A percentile compares a stretch with the other conserved stretches of the same genome.
phyloP scores from a whole-genome alignment of 2,329 filamentous ascomycete species.

The Dichotomopilus funicola region DNA sequence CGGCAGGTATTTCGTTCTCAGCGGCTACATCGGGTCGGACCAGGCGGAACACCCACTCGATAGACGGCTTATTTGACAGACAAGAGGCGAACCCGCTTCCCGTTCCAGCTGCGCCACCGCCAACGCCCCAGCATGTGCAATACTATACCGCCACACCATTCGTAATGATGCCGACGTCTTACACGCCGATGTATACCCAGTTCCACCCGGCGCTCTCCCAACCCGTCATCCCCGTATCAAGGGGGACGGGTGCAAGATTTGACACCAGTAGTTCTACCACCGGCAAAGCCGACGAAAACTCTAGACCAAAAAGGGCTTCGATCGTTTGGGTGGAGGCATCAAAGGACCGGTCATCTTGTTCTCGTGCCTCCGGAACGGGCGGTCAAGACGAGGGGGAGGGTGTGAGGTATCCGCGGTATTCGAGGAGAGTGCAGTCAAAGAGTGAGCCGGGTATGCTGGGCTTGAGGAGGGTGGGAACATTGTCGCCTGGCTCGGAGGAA shows the following conservation, averaged over 20 bases:
- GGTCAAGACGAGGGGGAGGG: conserved; percentile 12
- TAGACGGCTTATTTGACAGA: conserved; percentile 12
- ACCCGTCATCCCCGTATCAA: not conserved
- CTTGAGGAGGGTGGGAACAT: not conserved
- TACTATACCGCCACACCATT: conserved; percentile 21
- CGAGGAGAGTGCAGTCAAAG: conserved; percentile 41
- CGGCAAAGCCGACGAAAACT: no score
- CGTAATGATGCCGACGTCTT: conserved; percentile 14
- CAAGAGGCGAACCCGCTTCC: conserved; percentile 3
- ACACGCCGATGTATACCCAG: conserved; percentile 12
- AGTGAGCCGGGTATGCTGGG: conserved; percentile 35
- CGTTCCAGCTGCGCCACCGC: not conserved
- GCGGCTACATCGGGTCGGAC: not conserved
- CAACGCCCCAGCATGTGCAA: conserved; percentile 9
- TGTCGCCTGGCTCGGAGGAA: not conserved
- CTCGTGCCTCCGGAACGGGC: not conserved
- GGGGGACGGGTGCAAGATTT: not conserved
- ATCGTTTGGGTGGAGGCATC: no score
- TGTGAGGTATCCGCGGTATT: conserved; percentile 30
- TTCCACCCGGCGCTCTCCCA: conserved; percentile 8
- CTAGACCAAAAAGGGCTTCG: no score
- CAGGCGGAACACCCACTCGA: conserved; percentile 8
- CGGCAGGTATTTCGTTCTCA: not conserved
- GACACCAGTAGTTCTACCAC: no score
- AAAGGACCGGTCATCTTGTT: not conserved